phyloP scores from a whole-genome alignment of 2,329 filamentous ascomycete species.

The Zasmidium cellare region DNA sequence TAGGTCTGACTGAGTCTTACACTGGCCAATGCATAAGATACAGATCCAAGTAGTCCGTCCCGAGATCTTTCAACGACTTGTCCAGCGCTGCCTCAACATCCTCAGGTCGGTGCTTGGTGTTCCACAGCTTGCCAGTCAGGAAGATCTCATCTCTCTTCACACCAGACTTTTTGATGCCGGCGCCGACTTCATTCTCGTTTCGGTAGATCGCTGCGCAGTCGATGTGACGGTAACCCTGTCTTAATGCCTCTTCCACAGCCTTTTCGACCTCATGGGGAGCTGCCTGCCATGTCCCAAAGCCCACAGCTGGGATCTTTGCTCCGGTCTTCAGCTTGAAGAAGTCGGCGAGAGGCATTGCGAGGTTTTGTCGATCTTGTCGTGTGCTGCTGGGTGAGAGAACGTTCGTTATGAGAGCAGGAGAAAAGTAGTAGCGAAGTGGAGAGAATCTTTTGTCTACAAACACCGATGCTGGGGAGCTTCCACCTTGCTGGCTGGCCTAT shows the following conservation, averaged over 20 bases:
- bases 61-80: slow-evolving; percentile 44
- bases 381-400: no score
- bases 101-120: slow-evolving; percentile 59
- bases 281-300: slow-evolving; percentile 41
- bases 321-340: slow-evolving; percentile 40
- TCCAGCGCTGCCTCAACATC: slow-evolving; percentile 23
- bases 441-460: not conserved
- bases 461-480: not conserved
- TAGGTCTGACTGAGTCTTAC: slow-evolving; percentile 41
- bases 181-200: slow-evolving; percentile 31
- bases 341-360: slow-evolving; percentile 24
- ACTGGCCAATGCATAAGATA: slow-evolving; percentile 54
- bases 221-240: slow-evolving; percentile 41
- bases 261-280: slow-evolving; percentile 34
- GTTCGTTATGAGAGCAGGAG: not conserved
- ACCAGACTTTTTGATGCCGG: slow-evolving; percentile 28
- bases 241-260: slow-evolving; percentile 33
- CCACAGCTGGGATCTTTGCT: slow-evolving; percentile 40
- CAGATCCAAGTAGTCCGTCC: slow-evolving; percentile 50
- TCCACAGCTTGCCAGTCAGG: slow-evolving; percentile 62
- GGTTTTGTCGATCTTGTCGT: no score
- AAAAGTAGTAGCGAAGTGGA: not conserved
- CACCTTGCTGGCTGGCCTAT: slow-evolving; percentile 16
- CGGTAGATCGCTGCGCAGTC: slow-evolving; percentile 40
- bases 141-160: slow-evolving; percentile 32